Evolutionary conservation across 495 filamentous ascomycete species (phyloP), one percentile per base, ranked within the genome.

Genomic region (Annulohypoxylon moriforme): DNA sequence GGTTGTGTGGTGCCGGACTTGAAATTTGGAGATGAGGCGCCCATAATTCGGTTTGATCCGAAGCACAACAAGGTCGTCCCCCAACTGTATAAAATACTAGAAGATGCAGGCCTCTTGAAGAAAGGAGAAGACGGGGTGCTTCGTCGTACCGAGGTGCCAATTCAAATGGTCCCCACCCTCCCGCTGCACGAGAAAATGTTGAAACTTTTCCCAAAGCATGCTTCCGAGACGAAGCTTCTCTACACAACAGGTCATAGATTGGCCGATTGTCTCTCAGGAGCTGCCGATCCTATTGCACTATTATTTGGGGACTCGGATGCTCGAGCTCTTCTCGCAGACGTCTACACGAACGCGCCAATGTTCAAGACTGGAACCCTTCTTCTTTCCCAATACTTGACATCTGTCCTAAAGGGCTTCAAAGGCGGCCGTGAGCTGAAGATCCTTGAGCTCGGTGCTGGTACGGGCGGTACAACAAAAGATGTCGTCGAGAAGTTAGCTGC

Each of bases 341-440:
- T 55, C 14, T 55, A 55, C 25, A 55, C 50, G n/a, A 55, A 55
- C 25, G 50, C 25, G 18, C 50, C 50, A 2, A 55, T 55, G 50
- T 55, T 55, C 27, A 55, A 55, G 27, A 33, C 50, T 0, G 29
- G 25, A 1, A 55, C 50, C 16, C 25, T 55, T 24, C 24, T 55
- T n/a, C 50, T 55, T 33, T 24, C 50, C 6, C 25, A 55, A 29
- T 33, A 55, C 50, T 5, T 55, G 2, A 11, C 50, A 55, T 55
- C 50, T 8, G 27, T 55, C 27, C 27, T 55, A n/a, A 1, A 34
- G 50, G 2, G n/a, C 11, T 55, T 55, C n/a, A 55, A 55, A 8
- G 29, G n/a, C 9, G 29, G 29, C 13, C 50, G 50, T 7, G 50
- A 55, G 11, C 13, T 55, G 5, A 55, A 18, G 10, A 55, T 55